These are phyloP conservation scores for Alternaria sp. DNA, from an alignment of 2,329 filamentous ascomycete genomes.

Conservation along the genomic window DNA sequence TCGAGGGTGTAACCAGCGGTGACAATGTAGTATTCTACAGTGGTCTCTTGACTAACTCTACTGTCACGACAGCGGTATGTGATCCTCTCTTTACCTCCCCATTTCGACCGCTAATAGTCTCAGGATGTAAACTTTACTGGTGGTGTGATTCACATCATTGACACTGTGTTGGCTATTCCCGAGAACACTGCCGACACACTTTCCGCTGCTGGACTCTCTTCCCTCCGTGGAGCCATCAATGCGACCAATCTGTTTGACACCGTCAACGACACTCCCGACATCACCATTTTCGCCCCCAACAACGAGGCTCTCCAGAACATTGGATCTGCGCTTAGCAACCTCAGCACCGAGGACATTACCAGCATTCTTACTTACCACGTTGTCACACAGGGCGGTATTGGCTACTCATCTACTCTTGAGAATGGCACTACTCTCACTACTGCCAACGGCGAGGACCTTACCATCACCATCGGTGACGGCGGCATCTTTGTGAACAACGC, in stretches of 20 bases:
- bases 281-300: constrained; percentile 72
- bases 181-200: constrained; percentile 42
- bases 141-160: constrained; percentile 59
- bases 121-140: constrained; percentile 56
- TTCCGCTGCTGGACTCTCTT: constrained; percentile 48
- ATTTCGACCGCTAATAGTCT: background rate
- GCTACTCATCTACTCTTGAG: constrained; percentile 60
- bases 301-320: constrained; percentile 68
- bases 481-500: constrained; percentile 57
- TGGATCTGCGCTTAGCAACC: constrained; percentile 60
- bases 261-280: constrained; percentile 55
- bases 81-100: background rate
- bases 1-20: constrained; percentile 57
- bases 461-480: constrained; percentile 50
- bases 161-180: constrained; percentile 55
- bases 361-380: constrained; percentile 72
- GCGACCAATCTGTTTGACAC: constrained; percentile 51
- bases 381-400: constrained; percentile 60
- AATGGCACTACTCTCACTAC: constrained; percentile 53
- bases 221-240: constrained; percentile 54
- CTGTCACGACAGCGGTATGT: constrained; percentile 60
- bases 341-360: constrained; percentile 60
- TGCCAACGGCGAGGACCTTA: constrained; percentile 51
- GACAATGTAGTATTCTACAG: constrained; percentile 61
- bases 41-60: constrained; percentile 61